Percentiles rank a stretch among this genome's conserved stretches.
phyloP scores from a whole-genome alignment of 176 grass and related monocot genomes.

The Thalia dealbata region DNA sequence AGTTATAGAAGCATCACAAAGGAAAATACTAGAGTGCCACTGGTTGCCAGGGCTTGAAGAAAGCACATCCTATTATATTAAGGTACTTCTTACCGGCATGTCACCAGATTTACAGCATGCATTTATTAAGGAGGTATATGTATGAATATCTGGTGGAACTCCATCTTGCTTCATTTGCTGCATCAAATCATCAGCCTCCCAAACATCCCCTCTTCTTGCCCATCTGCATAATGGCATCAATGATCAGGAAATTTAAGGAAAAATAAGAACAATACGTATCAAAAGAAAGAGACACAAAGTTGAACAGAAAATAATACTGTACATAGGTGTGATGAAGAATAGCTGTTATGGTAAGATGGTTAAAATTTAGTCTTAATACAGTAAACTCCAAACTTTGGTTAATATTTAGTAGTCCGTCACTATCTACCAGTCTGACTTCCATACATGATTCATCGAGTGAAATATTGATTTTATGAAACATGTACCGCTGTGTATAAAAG shows the following conservation, averaged over 20 bases:
- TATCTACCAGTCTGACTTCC: not conserved
- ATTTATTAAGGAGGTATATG: conserved; percentile 95
- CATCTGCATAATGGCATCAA: conserved; percentile 44
- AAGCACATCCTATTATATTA: not conserved
- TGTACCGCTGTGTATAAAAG: not conserved
- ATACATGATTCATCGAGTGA: not conserved
- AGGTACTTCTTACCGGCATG: conserved; percentile 44
- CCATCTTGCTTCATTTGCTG: conserved; percentile 95
- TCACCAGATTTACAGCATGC: conserved; percentile 90
- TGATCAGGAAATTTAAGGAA: conserved; percentile 12
- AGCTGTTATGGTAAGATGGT: not conserved
- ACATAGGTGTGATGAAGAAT: not conserved
- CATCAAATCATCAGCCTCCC: conserved; percentile 90
- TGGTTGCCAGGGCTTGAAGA: not conserved
- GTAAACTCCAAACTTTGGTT: not conserved
- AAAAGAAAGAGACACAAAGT: not conserved
- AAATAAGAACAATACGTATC: not conserved
- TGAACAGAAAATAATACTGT: not conserved
- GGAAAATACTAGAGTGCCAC: not conserved
- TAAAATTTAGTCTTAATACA: not conserved
- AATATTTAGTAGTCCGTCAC: not conserved
- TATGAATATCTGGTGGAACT: conserved; percentile 81
- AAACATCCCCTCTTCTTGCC: conserved; percentile 96
- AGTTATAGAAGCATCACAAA: not conserved
- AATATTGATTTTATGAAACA: not conserved